Evolutionary conservation across 1,284 basidiomycete species (phyloP).

Genomic region (Ceratobasidium sp.): DNA sequence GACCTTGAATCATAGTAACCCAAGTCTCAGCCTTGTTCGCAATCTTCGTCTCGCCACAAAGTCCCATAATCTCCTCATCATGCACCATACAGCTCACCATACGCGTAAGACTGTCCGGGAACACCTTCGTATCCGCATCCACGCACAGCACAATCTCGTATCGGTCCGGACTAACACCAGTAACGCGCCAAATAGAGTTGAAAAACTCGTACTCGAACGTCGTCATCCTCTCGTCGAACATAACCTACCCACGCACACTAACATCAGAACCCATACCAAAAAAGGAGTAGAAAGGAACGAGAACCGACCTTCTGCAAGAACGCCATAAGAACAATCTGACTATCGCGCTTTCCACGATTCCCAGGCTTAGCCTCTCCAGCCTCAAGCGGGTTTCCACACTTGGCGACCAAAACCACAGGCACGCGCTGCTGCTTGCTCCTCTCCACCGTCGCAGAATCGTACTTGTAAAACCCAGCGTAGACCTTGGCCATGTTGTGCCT

Average conservation of each 20-base stretch:
- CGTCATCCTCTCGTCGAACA: conserved; percentile 99
- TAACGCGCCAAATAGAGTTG: conserved; percentile 95
- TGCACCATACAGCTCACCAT: conserved; percentile 96
- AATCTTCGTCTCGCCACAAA: conserved; percentile 99
- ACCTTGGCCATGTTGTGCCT: conserved; percentile 99
- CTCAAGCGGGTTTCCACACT: conserved; percentile 93
- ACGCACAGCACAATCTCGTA: conserved; percentile 98
- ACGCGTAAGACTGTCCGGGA: conserved; percentile 92
- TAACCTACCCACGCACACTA: conserved; percentile 61
- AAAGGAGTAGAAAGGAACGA: neutral
- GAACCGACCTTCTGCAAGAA: conserved; percentile 88
- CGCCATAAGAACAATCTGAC: conserved; percentile 97
- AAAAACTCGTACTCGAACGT: conserved; percentile 99
- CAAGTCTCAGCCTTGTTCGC: conserved; percentile 98
- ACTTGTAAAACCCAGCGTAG: conserved; percentile 97
- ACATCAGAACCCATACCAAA: neutral
- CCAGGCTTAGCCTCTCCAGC: conserved; percentile 92
- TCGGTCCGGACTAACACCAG: conserved; percentile 95
- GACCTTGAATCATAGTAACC: conserved; percentile 99
- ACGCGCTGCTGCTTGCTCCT: conserved; percentile 96
- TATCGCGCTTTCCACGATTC: conserved; percentile 98
- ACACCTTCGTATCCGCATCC: conserved; percentile 98
- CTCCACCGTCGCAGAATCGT: conserved; percentile 94
- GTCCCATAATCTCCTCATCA: conserved; percentile 97
- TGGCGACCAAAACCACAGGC: conserved; percentile 95